Evolutionary conservation across 441 rosid species (phyloP).

Genomic region (Breynia disticha): DNA sequence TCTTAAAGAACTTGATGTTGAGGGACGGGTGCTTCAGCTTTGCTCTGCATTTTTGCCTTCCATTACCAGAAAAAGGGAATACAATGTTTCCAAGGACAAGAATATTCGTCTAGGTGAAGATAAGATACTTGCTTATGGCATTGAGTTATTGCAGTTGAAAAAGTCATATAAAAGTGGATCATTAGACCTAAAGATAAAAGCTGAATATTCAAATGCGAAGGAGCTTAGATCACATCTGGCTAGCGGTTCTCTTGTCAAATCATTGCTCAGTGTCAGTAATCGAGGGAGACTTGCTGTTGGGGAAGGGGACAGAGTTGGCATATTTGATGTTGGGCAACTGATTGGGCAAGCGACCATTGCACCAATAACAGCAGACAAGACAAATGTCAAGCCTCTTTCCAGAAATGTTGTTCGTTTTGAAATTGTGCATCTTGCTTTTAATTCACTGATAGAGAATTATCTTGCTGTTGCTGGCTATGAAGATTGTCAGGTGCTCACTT

Average conservation of each 20-base stretch:
- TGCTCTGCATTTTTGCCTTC: constrained; percentile 75
- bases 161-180: constrained; percentile 99
- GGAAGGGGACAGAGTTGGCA: constrained; percentile 99
- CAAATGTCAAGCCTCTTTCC: constrained; percentile 95
- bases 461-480: constrained; percentile 99
- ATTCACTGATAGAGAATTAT: constrained; percentile 79
- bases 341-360: constrained; percentile 92
- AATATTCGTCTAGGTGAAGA: constrained; percentile 68
- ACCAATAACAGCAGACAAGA: constrained; percentile 96
- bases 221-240: constrained; percentile 90
- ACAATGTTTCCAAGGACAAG: constrained; percentile 64
- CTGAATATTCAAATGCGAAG: constrained; percentile 97
- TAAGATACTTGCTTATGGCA: constrained; percentile 72
- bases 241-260: constrained; percentile 91
- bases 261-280: constrained; percentile 89
- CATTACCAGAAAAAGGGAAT: constrained; percentile 72
- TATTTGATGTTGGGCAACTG: constrained; percentile 94
- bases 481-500: constrained; percentile 94
- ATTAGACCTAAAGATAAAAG: constrained; percentile 93
- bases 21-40: constrained; percentile 66
- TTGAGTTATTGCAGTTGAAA: constrained; percentile 88
- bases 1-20: constrained; percentile 85
- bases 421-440: constrained; percentile 90
- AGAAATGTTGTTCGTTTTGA: constrained; percentile 98
- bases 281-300: constrained; percentile 99